Conservation (phyloP, 495 filamentous ascomycete genomes). For the Cetradonia linearis region DNA sequence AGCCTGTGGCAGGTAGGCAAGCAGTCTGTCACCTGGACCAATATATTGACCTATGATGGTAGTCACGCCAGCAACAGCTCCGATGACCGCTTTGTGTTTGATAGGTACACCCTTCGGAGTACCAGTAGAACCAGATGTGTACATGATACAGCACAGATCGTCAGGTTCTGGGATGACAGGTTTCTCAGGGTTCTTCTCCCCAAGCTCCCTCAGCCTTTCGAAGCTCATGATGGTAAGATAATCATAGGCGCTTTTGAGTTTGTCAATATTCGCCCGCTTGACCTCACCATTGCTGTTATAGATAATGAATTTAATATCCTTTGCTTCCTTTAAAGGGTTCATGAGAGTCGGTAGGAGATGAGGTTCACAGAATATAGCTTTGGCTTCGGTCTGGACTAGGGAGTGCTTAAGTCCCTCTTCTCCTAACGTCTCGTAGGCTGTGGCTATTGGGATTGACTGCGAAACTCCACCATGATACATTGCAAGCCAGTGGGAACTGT, state of each 20-base stretch:
- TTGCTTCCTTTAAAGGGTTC: constrained; percentile 71
- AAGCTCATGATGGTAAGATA: constrained; percentile 69
- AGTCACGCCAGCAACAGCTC: constrained; percentile 79
- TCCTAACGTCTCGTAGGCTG: constrained; percentile 93
- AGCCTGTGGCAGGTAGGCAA: constrained; percentile 87
- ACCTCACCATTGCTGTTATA: constrained; percentile 75
- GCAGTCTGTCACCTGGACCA: constrained; percentile 71
- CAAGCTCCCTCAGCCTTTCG: constrained; percentile 72
- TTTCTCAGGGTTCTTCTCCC: constrained; percentile 73
- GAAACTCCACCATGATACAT: constrained; percentile 67
- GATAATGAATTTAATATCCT: constrained; percentile 69
- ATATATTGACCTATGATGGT: constrained; percentile 77
- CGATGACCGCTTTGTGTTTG: constrained; percentile 81
- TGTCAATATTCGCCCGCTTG: constrained; percentile 71
- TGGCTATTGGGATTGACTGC: constrained; percentile 93
- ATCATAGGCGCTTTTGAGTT: constrained; percentile 59
- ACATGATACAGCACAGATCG: constrained; percentile 98
- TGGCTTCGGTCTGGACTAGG: constrained; percentile 73
- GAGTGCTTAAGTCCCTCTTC: constrained; percentile 91
- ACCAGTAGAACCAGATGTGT: constrained; percentile 96
- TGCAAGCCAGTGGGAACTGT: constrained; percentile 57
- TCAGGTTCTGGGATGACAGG: constrained; percentile 70
- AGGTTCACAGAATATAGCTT: constrained; percentile 84
- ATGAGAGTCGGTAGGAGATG: constrained; percentile 68
- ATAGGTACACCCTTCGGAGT: constrained; percentile 91